These are phyloP conservation scores for Saxophila tyrrhenica DNA, from an alignment of 495 filamentous ascomycete genomes.

Conservation along the genomic window DNA sequence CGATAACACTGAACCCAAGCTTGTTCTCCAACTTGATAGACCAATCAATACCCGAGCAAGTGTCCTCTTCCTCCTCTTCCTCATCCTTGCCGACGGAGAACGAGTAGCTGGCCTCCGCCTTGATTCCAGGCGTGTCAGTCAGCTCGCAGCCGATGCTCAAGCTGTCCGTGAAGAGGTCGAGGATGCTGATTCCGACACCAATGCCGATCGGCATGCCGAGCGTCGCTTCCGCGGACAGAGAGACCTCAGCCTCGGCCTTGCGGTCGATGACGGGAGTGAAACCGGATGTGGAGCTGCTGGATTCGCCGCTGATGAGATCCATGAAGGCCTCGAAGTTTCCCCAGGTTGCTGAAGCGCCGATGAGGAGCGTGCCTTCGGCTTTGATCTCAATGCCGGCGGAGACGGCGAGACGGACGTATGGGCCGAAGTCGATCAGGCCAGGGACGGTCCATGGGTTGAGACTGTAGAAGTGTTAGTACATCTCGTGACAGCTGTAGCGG, in stretches of 20 bases:
- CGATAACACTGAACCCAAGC: neutral
- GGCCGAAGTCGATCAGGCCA: neutral
- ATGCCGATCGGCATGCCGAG: neutral
- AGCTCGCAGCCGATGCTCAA: neutral
- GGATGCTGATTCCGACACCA: neutral
- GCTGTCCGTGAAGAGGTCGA: neutral
- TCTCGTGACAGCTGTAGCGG: too few species aligned
- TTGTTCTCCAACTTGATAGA: neutral
- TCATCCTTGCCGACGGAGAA: neutral
- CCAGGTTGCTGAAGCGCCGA: neutral
- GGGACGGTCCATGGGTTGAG: neutral
- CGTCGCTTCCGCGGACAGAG: neutral
- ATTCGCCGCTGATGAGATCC: neutral
- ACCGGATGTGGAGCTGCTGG: neutral
- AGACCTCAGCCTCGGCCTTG: neutral
- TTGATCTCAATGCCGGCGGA: neutral
- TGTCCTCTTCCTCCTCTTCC: neutral
- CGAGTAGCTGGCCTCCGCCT: neutral
- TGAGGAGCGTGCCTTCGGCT: neutral
- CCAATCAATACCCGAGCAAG: neutral
- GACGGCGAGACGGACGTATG: neutral
- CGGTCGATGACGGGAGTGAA: neutral
- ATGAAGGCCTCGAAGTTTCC: neutral
- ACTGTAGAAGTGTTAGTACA: neutral
- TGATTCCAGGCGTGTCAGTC: neutral